A percentile compares a stretch with the other conserved stretches of the same genome.
These are phyloP conservation scores for Strobilomyces confusus DNA, from an alignment of 768 basidiomycete species.

Conservation along the genomic window DNA sequence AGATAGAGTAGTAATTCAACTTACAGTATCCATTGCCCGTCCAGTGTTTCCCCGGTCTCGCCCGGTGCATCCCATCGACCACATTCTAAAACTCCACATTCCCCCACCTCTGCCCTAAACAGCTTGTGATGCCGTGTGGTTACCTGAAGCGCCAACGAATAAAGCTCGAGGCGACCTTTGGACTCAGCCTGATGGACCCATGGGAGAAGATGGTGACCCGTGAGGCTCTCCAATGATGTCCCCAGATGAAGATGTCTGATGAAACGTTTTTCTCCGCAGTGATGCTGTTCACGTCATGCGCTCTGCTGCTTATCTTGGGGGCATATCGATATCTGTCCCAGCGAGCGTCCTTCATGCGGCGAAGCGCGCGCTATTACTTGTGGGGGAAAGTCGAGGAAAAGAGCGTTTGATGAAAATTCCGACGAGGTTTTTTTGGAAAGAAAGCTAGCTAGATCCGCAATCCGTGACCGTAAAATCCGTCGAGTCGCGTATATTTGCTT, in stretches of 20 bases:
- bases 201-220: conserved; percentile 64
- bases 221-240: conserved; percentile 32
- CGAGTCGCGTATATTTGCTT: too few relatives aligned
- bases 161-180: conserved; percentile 51
- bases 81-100: too few relatives aligned
- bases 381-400: conserved; percentile 50
- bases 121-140: conserved; percentile 18
- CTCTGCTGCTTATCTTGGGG: conserved; percentile 46
- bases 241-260: conserved; percentile 4
- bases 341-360: conserved; percentile 49
- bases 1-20: too few relatives aligned
- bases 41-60: too few relatives aligned
- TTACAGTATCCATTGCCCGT: too few relatives aligned
- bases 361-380: conserved; percentile 58
- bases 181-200: conserved; percentile 56
- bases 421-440: too few relatives aligned
- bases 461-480: too few relatives aligned
- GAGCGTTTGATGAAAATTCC: too few relatives aligned
- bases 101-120: too few relatives aligned
- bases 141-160: conserved; percentile 27
- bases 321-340: conserved; percentile 55
- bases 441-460: too few relatives aligned
- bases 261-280: conserved; percentile 29
- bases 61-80: too few relatives aligned
- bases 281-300: conserved; percentile 35